Conservation (phyloP, 176 grass and related monocot genomes). For the Juncus effusus region DNA sequence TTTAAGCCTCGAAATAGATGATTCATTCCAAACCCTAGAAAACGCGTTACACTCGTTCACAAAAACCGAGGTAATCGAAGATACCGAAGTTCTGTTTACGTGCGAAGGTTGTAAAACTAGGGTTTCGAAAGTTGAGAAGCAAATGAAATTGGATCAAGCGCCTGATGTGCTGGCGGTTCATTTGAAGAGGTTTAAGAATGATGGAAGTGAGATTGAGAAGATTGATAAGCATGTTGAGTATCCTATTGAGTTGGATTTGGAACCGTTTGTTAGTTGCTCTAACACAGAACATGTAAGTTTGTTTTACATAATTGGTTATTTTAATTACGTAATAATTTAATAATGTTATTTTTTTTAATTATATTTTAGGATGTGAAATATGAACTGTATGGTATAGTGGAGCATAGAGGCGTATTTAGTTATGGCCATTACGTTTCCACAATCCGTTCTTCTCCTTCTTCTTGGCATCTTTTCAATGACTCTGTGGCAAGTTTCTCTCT, state of each 20-base stretch:
- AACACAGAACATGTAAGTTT: constrained; percentile 9
- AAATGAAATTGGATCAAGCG: constrained; percentile 60
- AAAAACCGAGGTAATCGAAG: constrained; percentile 71
- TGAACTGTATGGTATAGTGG: constrained; percentile 81
- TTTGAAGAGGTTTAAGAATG: constrained; percentile 80
- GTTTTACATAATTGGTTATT: background rate
- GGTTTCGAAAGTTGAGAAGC: constrained; percentile 65
- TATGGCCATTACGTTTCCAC: constrained; percentile 78
- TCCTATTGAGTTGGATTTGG: constrained; percentile 74
- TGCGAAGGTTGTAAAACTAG: constrained; percentile 63
- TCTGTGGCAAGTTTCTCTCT: constrained; percentile 40
- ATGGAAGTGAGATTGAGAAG: constrained; percentile 46
- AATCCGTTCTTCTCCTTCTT: constrained; percentile 64
- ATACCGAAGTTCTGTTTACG: constrained; percentile 61
- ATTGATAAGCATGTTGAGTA: constrained; percentile 66
- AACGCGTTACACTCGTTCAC: constrained; percentile 81
- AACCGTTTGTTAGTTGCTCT: constrained; percentile 34
- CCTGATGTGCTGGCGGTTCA: constrained; percentile 76
- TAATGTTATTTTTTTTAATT: background rate
- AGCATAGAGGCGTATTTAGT: constrained; percentile 51
- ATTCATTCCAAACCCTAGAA: constrained; percentile 36
- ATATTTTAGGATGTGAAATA: constrained; percentile 61
- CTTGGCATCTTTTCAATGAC: constrained; percentile 76
- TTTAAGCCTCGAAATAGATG: constrained; percentile 86
- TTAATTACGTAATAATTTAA: constrained; percentile 2